Evolutionary conservation across 1,284 basidiomycete species (phyloP).

Genomic region (Ceratobasidium sp.): DNA sequence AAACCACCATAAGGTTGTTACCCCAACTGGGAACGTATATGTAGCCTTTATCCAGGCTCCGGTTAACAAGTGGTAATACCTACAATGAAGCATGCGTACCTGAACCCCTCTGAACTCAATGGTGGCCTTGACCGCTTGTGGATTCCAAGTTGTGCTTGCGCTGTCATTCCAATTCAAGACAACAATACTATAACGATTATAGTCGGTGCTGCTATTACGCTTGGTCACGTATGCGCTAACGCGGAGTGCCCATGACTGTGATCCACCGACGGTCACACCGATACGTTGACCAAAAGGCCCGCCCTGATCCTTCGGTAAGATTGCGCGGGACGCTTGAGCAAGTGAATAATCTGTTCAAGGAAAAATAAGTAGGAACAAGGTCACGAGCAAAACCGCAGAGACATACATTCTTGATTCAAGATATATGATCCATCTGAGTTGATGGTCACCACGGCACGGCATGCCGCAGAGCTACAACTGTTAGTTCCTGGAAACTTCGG

Average conservation of each 20-base stretch:
- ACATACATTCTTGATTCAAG: constrained; percentile 78
- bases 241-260: constrained; percentile 68
- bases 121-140: constrained; percentile 70
- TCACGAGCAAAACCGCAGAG: not conserved
- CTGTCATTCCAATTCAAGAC: constrained; percentile 61
- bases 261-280: constrained; percentile 72
- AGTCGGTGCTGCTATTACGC: constrained; percentile 68
- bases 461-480: constrained; percentile 71
- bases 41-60: constrained; percentile 60
- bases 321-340: constrained; percentile 80
- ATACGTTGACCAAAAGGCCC: constrained; percentile 79
- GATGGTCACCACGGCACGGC: constrained; percentile 75
- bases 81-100: constrained; percentile 57
- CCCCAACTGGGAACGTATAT: constrained; percentile 78
- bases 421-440: constrained; percentile 73
- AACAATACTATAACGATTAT: constrained; percentile 55
- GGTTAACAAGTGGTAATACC: not conserved
- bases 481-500: constrained; percentile 74
- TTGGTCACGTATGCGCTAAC: constrained; percentile 75
- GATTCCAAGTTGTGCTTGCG: constrained; percentile 68
- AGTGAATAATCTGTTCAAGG: constrained; percentile 71
- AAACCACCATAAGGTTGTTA: constrained; percentile 66
- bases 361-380: not conserved
- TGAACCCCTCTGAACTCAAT: constrained; percentile 79
- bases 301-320: constrained; percentile 74